Percentiles rank a stretch among this genome's conserved stretches.
These are phyloP conservation scores for Colletotrichum sp. DNA, from an alignment of 2,329 filamentous ascomycete species.

Conservation along the genomic window DNA sequence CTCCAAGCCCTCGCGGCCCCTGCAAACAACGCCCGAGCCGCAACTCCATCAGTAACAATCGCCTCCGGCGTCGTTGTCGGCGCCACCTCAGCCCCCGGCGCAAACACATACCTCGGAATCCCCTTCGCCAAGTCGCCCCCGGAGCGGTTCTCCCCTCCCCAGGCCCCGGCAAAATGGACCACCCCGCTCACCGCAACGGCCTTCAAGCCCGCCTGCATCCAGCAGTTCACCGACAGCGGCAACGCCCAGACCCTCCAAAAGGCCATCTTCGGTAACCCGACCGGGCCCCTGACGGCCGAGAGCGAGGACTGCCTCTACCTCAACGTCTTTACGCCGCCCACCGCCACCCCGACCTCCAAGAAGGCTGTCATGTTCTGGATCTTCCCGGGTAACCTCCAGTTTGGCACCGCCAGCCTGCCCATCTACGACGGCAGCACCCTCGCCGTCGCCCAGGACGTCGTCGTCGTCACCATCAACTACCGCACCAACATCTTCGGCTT, in stretches of 20 bases:
- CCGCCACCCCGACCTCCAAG: neutral
- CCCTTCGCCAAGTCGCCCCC: slow-evolving; percentile 17
- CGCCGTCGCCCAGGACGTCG: slow-evolving; percentile 4
- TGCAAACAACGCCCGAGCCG: neutral
- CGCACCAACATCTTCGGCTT: slow-evolving; percentile 22
- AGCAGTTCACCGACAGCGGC: slow-evolving; percentile 1
- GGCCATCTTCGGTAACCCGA: slow-evolving; percentile 9
- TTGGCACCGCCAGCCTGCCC: slow-evolving; percentile 10
- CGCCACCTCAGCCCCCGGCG: neutral
- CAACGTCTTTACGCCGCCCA: slow-evolving; percentile 34
- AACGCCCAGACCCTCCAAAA: neutral
- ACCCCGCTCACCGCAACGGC: neutral
- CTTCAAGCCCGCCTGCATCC: slow-evolving; percentile 13
- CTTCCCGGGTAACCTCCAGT: slow-evolving; percentile 20
- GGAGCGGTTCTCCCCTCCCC: slow-evolving; percentile 13
- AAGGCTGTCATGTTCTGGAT: slow-evolving; percentile 24
- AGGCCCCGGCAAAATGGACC: neutral
- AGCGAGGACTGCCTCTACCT: slow-evolving; percentile 40
- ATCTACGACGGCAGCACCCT: slow-evolving; percentile 17
- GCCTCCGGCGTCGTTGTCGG: slow-evolving; percentile 4
- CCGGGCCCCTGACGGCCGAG: slow-evolving; percentile 19
- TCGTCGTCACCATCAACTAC: slow-evolving; percentile 19
- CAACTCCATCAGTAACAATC: neutral
- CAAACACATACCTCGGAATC: slow-evolving; percentile 10
- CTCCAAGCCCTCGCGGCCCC: neutral